Conservation (phyloP, 305 asterid species). For the Fraxinus platypoda region DNA sequence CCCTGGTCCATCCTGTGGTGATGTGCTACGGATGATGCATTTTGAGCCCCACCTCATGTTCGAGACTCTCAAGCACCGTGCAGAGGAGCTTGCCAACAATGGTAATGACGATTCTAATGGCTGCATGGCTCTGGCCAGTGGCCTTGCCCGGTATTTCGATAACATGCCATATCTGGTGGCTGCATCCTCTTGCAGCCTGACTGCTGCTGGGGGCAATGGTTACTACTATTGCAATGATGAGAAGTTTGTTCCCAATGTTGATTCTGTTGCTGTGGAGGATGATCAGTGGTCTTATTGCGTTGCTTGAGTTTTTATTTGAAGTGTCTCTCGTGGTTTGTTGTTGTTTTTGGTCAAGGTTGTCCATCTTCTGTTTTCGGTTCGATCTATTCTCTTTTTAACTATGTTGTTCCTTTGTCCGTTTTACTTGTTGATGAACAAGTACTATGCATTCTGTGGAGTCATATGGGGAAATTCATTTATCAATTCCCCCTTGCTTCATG, state of each 20-base stretch:
- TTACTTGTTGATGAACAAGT: not conserved
- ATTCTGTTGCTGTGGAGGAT: conserved; percentile 41
- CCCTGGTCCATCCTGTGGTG: conserved; percentile 51
- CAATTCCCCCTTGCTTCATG: not conserved
- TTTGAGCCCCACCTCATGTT: conserved; percentile 65
- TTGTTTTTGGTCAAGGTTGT: not conserved
- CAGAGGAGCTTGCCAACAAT: conserved; percentile 36
- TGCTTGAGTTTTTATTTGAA: conserved; percentile 32
- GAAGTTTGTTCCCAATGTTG: conserved; percentile 22
- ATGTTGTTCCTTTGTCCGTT: not conserved
- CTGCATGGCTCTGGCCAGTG: conserved; percentile 26
- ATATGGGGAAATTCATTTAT: not conserved
- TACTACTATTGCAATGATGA: conserved; percentile 43
- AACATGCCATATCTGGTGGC: conserved; percentile 57
- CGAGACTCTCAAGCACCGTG: conserved; percentile 54
- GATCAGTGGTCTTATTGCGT: conserved; percentile 54
- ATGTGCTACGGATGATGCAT: conserved; percentile 57
- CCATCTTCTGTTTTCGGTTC: not conserved
- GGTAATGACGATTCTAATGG: not conserved
- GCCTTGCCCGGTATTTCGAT: conserved; percentile 43
- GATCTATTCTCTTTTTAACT: not conserved
- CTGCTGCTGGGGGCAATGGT: conserved; percentile 33
- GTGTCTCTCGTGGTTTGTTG: not conserved
- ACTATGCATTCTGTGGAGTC: not conserved
- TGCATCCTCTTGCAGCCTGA: conserved; percentile 38